A percentile compares a stretch with the other conserved stretches of the same genome.
These are phyloP conservation scores for Huntiella abstrusa DNA, from an alignment of 2,329 filamentous ascomycete genomes.

Conservation along the genomic window DNA sequence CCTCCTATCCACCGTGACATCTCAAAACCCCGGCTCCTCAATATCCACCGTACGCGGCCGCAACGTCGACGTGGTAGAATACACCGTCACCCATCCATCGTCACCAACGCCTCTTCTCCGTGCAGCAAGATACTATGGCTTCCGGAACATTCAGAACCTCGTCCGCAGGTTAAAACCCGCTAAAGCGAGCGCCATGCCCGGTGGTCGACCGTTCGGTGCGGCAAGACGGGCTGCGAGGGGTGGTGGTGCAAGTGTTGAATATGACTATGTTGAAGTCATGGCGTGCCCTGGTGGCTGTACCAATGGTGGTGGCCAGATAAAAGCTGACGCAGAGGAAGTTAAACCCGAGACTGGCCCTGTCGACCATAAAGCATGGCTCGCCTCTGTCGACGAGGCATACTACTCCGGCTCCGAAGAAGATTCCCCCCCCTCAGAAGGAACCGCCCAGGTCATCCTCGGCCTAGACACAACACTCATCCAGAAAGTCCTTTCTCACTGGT, in stretches of 20 bases:
- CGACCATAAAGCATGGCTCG: slow-evolving; percentile 75
- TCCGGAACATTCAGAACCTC: slow-evolving; percentile 94
- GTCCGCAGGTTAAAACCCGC: slow-evolving; percentile 80
- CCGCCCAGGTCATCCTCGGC: slow-evolving; percentile 33
- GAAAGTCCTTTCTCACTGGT: slow-evolving; percentile 59
- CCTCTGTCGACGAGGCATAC: slow-evolving; percentile 72
- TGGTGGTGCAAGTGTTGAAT: slow-evolving; percentile 29
- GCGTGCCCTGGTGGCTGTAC: slow-evolving; percentile 97
- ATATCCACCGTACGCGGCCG: slow-evolving; percentile 58
- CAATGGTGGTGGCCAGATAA: slow-evolving; percentile 91
- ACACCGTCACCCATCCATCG: slow-evolving; percentile 34
- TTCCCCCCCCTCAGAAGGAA: slow-evolving; percentile 16
- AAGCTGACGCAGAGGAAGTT: slow-evolving; percentile 58
- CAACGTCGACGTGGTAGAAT: slow-evolving; percentile 84
- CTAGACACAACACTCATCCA: slow-evolving; percentile 49
- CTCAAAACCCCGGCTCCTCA: slow-evolving; percentile 49
- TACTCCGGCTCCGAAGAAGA: slow-evolving; percentile 48
- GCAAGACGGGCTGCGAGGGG: slow-evolving; percentile 31
- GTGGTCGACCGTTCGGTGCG: slow-evolving; percentile 42
- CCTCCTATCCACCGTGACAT: slow-evolving; percentile 56
- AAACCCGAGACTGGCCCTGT: slow-evolving; percentile 32
- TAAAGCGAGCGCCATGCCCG: slow-evolving; percentile 59
- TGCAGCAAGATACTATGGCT: slow-evolving; percentile 86
- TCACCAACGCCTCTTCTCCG: slow-evolving; percentile 46
- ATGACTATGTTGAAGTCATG: slow-evolving; percentile 97